phyloP scores from a whole-genome alignment of 2,329 filamentous ascomycete species.

The Blastomyces silverae region DNA sequence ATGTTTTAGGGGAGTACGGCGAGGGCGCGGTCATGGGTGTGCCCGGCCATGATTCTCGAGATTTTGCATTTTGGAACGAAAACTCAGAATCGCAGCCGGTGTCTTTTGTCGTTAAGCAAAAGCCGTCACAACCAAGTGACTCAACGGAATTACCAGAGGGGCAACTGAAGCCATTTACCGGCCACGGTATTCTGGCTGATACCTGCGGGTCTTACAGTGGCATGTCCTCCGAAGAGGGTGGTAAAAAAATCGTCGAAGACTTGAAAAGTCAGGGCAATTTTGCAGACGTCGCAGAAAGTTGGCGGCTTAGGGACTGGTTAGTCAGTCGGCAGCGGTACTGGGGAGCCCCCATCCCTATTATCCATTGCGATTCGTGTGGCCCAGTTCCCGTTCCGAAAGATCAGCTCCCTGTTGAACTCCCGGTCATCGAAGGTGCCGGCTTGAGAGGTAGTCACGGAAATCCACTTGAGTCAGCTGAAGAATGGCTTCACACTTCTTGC shows the following conservation, averaged over 20 bases:
- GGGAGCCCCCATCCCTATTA: constrained; percentile 82
- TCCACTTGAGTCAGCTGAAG: constrained; percentile 62
- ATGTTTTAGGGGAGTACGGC: constrained; percentile 78
- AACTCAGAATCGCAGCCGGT: constrained; percentile 58
- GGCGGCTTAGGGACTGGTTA: constrained; percentile 81
- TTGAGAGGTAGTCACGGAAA: constrained; percentile 65
- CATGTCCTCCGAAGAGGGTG: constrained; percentile 57
- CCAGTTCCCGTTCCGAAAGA: constrained; percentile 68
- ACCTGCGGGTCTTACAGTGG: constrained; percentile 60
- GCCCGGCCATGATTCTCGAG: constrained; percentile 72
- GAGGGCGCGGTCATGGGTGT: constrained; percentile 90
- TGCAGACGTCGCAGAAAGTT: constrained; percentile 62
- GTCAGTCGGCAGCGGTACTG: constrained; percentile 90
- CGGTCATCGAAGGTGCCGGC: constrained; percentile 62
- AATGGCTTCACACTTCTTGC: constrained; percentile 70
- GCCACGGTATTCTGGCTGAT: constrained; percentile 61
- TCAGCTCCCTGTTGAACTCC: constrained; percentile 69
- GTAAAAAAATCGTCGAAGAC: constrained; percentile 51
- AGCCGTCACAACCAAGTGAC: constrained; percentile 32
- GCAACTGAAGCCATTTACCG: constrained; percentile 48
- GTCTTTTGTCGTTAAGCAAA: constrained; percentile 52
- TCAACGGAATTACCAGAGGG: constrained; percentile 42
- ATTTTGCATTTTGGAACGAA: constrained; percentile 71
- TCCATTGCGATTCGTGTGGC: constrained; percentile 73
- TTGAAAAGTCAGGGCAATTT: constrained; percentile 47